Conservation (phyloP, 2,329 filamentous ascomycete species). For the Xylariales sp. region DNA sequence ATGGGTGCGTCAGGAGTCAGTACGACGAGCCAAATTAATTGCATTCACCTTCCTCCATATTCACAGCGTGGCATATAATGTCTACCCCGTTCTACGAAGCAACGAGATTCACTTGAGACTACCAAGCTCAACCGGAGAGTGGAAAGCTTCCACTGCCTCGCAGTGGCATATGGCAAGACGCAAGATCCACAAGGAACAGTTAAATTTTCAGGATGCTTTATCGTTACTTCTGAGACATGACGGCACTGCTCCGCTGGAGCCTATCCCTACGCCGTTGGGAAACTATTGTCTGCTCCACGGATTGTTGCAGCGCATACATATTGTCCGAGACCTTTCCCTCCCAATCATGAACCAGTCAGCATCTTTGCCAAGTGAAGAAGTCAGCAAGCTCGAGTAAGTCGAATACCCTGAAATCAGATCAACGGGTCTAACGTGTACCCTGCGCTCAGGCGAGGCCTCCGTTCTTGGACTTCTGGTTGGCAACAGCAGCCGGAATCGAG, state of each 20-base stretch:
- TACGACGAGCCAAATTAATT: conserved; percentile 30
- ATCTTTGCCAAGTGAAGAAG: conserved; percentile 28
- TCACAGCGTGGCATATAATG: conserved; percentile 34
- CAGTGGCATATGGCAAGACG: conserved; percentile 25
- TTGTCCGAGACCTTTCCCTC: conserved; percentile 31
- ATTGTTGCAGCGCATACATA: conserved; percentile 32
- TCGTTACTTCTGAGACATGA: conserved; percentile 27
- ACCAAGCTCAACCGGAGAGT: conserved; percentile 31
- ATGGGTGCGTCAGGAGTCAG: conserved; percentile 29
- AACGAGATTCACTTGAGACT: conserved; percentile 31
- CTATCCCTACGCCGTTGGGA: conserved; percentile 31
- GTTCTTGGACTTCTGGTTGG: conserved; percentile 34
- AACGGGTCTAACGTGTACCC: too few relatives aligned
- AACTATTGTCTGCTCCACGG: conserved; percentile 34
- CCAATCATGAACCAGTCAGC: conserved; percentile 28
- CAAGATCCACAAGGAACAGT: conserved; percentile 26
- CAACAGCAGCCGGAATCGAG: conserved; percentile 34
- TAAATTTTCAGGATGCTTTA: conserved; percentile 32
- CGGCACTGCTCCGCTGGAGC: conserved; percentile 24
- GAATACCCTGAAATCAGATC: too few relatives aligned
- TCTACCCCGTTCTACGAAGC: conserved; percentile 31
- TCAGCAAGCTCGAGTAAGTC: conserved; percentile 31
- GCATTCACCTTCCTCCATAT: conserved; percentile 34
- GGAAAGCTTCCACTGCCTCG: conserved; percentile 27
- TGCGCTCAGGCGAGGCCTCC: conserved; percentile 27